A percentile compares a stretch with the other conserved stretches of the same genome.
Conservation (phyloP, 108 stramenopile species). For the Epipyxis sp. region DNA sequence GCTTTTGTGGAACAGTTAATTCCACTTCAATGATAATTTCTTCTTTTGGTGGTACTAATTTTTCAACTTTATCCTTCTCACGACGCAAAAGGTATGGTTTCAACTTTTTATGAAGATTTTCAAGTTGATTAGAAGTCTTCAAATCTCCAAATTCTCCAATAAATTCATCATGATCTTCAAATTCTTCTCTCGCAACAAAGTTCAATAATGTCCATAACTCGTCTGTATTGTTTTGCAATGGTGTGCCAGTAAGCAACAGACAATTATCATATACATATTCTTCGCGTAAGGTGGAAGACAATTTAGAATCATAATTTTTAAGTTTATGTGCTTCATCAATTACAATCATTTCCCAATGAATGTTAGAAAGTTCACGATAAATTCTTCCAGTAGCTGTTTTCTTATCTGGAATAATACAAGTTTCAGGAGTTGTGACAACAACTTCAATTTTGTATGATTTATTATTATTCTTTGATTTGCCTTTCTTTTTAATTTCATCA, state of each 20-base stretch:
- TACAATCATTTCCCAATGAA: conserved; percentile 80
- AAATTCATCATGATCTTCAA: conserved; percentile 67
- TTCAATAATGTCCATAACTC: conserved; percentile 91
- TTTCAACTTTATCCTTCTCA: conserved; percentile 88
- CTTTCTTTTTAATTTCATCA: conserved; percentile 58
- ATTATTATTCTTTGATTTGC: conserved; percentile 70
- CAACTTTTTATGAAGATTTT: conserved; percentile 9
- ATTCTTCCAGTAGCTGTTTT: neutral
- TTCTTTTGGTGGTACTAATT: conserved; percentile 83
- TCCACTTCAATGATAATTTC: conserved; percentile 66
- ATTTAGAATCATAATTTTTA: conserved; percentile 82
- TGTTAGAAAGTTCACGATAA: conserved; percentile 66
- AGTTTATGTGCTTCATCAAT: conserved; percentile 95
- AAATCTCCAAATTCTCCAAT: conserved; percentile 69
- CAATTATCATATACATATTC: conserved; percentile 67
- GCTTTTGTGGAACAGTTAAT: conserved; percentile 60
- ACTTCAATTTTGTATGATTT: conserved; percentile 79
- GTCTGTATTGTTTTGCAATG: conserved; percentile 89
- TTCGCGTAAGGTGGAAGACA: conserved; percentile 74
- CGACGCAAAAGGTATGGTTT: conserved; percentile 76
- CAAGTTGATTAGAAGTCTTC: conserved; percentile 7
- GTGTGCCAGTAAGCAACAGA: conserved; percentile 90
- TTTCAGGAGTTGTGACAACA: conserved; percentile 83
- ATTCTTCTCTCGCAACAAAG: conserved; percentile 76
- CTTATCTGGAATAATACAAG: conserved; percentile 70